Evolutionary conservation across 1,284 basidiomycete species (phyloP), one percentile per base, ranked within the genome.

Genomic region (Coniophora puteana): DNA sequence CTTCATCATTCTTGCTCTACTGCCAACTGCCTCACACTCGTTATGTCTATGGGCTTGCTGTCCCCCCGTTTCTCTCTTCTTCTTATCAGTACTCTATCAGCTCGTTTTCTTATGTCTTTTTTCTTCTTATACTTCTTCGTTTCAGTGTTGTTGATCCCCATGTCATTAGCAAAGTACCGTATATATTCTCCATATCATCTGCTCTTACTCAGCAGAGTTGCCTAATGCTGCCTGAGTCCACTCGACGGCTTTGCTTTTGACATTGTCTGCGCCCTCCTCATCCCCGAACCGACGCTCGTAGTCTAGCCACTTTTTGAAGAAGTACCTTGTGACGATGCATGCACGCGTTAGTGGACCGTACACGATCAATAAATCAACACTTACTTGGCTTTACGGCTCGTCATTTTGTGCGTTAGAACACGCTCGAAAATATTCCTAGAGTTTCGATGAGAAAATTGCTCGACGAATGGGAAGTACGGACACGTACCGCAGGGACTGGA

Each of bases 301-400:
- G 44, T 84, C 83, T 28, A 99, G 72, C 92, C 95, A 98, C 65
- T 98, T 98, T 66, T 99, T 99, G 78, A 98, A 96, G 62, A 95
- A 84, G 28, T 83, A 80, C 65, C 88, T 89, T 46, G 10, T 41
- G 28, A 27, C 34, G 43, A 43, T 36, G 46, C 22, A 51, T n/a
- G n/a, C n/a, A n/a, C n/a, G 25, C 51, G 42, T 38, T 23, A 46
- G 42, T 53, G 20, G 51, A 36, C 34, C 33, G 23, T 7, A 45
- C 39, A 24, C 10, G 22, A 36, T 34, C 27, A 20, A 27, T 14
- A 6, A 27, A 21, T 35, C 18, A 16, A 32, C 22, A 62, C 78
- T 52, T 61, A 92, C 89, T 95, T 95, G 40, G 91, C 92, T 68
- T 95, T 94, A 62, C 96, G 93, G 54, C 82, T 89, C 6, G 91